These are phyloP conservation scores for Testicularia cyperi DNA, from an alignment of 1,284 basidiomycete species.

Conservation along the genomic window DNA sequence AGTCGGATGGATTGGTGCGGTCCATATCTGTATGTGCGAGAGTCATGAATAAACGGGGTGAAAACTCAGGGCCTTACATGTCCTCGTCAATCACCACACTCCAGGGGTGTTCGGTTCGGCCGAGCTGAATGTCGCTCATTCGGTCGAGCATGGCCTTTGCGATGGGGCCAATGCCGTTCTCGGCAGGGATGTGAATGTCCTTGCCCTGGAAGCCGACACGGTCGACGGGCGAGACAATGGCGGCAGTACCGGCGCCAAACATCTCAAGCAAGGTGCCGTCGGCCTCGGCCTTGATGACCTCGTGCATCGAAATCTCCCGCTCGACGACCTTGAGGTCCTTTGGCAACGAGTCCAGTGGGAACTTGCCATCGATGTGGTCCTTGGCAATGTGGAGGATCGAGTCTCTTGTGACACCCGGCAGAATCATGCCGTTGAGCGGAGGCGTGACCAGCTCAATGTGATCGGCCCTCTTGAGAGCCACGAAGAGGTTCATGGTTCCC, in stretches of 20 bases:
- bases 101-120: slow-evolving; percentile 81
- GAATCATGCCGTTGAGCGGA: slow-evolving; percentile 89
- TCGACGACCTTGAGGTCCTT: slow-evolving; percentile 74
- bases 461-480: slow-evolving; percentile 75
- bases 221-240: slow-evolving; percentile 67
- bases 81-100: slow-evolving; percentile 60
- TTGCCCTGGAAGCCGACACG: slow-evolving; percentile 78
- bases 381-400: slow-evolving; percentile 76
- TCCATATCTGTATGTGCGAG: too few relatives aligned
- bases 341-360: slow-evolving; percentile 53
- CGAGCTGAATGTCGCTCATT: slow-evolving; percentile 86
- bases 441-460: slow-evolving; percentile 67
- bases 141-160: slow-evolving; percentile 79
- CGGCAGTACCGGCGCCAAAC: slow-evolving; percentile 79
- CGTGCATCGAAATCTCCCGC: slow-evolving; percentile 82
- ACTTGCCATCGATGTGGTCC: slow-evolving; percentile 70
- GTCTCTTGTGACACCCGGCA: slow-evolving; percentile 94
- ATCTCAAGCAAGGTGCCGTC: slow-evolving; percentile 79
- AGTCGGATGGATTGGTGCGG: too few relatives aligned
- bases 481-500: slow-evolving; percentile 96
- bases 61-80: not conserved
- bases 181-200: slow-evolving; percentile 81
- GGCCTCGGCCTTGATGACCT: slow-evolving; percentile 74
- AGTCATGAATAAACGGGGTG: not conserved
- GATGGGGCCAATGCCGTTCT: slow-evolving; percentile 80